Evolutionary conservation across 768 basidiomycete genomes (phyloP).

Genomic region (Imleria badia): DNA sequence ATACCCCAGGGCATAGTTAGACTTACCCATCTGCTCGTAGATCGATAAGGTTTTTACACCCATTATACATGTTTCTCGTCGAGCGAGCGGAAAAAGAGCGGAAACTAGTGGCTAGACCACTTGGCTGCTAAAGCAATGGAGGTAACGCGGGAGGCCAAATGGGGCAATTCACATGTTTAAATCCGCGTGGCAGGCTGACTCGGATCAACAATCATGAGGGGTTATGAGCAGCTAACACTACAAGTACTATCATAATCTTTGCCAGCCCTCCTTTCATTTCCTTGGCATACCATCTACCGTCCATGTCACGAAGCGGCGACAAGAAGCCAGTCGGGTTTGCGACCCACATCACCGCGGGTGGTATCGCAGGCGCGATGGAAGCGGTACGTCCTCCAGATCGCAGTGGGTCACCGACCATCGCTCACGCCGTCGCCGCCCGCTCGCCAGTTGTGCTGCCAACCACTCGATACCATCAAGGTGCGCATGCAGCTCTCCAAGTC

Average conservation of each 20-base stretch:
- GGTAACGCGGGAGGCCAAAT: slow-evolving; percentile 23
- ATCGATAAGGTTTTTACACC: no score
- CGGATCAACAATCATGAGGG: slow-evolving; percentile 22
- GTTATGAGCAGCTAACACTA: not conserved
- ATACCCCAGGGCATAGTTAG: slow-evolving; percentile 3
- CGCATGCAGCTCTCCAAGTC: slow-evolving; percentile 98
- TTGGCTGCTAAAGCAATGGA: not conserved
- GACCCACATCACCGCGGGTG: slow-evolving; percentile 92
- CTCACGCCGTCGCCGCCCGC: slow-evolving; percentile 2
- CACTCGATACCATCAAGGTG: slow-evolving; percentile 98
- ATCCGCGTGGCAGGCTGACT: slow-evolving; percentile 13
- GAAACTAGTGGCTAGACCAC: not conserved
- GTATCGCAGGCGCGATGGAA: slow-evolving; percentile 91
- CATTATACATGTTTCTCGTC: no score
- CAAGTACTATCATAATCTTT: not conserved
- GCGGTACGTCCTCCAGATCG: slow-evolving; percentile 51
- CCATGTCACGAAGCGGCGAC: slow-evolving; percentile 55
- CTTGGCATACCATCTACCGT: not conserved
- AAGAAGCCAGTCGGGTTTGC: slow-evolving; percentile 84
- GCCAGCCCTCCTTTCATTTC: not conserved
- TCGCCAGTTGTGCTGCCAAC: slow-evolving; percentile 75
- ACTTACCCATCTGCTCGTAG: not conserved
- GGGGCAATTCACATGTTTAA: slow-evolving; percentile 33
- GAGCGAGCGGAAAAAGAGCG: slow-evolving; percentile 24
- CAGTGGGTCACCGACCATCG: not conserved